Evolutionary conservation across 768 basidiomycete species (phyloP).

Genomic region (Boletus vermiculosoides): DNA sequence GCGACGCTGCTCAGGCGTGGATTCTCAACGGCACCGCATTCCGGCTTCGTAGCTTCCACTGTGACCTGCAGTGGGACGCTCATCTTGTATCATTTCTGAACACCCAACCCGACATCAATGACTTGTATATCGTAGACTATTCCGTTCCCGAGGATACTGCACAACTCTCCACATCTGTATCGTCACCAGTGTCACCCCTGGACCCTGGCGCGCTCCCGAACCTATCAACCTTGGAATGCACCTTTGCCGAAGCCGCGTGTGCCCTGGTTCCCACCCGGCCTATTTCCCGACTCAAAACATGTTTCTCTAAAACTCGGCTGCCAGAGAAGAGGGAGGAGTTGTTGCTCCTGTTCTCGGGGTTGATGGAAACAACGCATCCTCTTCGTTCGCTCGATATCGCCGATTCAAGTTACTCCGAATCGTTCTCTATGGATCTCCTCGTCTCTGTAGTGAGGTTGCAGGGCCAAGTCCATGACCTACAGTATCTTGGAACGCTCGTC

Average conservation of each 20-base stretch:
- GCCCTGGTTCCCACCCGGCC: conserved; percentile 57
- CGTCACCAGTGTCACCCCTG: conserved; percentile 17
- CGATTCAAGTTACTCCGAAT: conserved; percentile 55
- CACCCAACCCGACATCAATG: conserved; percentile 23
- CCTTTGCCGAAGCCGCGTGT: conserved; percentile 62
- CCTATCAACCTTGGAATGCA: conserved; percentile 60
- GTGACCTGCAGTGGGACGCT: conserved; percentile 64
- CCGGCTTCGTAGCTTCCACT: conserved; percentile 58
- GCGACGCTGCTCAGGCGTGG: conserved; percentile 35
- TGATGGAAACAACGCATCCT: conserved; percentile 43
- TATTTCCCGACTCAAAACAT: conserved; percentile 63
- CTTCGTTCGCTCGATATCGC: conserved; percentile 59
- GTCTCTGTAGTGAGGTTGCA: conserved; percentile 38
- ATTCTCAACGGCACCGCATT: conserved; percentile 44
- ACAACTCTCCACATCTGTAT: conserved; percentile 14
- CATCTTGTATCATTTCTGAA: conserved; percentile 42
- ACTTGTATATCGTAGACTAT: conserved; percentile 38
- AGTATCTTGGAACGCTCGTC: conserved; percentile 63
- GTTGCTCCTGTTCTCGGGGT: conserved; percentile 43
- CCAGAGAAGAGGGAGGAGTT: conserved; percentile 55
- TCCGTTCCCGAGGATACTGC: conserved; percentile 13
- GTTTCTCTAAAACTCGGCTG: conserved; percentile 54
- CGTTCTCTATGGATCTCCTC: conserved; percentile 55
- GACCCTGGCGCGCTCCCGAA: conserved; percentile 42
- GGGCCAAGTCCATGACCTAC: conserved; percentile 39